Evolutionary conservation across 495 filamentous ascomycete species (phyloP), one percentile per base, ranked within the genome.

Genomic region (Talaromyces ruber): DNA sequence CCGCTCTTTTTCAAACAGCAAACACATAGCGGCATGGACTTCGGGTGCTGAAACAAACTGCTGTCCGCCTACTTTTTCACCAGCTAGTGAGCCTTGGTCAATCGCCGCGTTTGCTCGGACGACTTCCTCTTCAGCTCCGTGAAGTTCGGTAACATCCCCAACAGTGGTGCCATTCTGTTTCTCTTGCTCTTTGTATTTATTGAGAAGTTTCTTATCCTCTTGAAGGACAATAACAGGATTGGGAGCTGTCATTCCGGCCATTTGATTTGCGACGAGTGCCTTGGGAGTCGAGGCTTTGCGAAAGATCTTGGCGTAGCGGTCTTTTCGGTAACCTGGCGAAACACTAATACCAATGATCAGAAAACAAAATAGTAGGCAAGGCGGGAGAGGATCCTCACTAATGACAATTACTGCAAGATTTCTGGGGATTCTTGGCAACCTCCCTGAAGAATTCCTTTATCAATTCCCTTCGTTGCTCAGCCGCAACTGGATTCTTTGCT

Each of bases 271-370:
- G 9, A 84, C 82, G 66, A 81, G 84, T 5, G 90, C 83, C 71
- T 93, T 96, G 24, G 77, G 67, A 25, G 75, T 72, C 45, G 98
- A 73, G 5, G 88, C 80, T 68, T 91, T 93, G 66, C 92, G 86
- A 73, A 97, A 99, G 59, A 99, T 94, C 73, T 97, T 98, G 64
- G 88, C 86, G 69, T 82, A 92, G 26, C 86, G 82, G 64, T 98
- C 93, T 67, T 93, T 95, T 65, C 92, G 84, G 72, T 88, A 97
- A 5, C 72, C 76, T 21, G 92, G 91, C 24, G 89, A 88, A 37
- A 91, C 83, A 52, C 84, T 88, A 39, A 68, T 71, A 54, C n/a
- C 2, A 71, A 58, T 24, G 43, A 61, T 71, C 57, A 70, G 63
- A 54, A 39, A 64, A 25, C 26, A n/a, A 21, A 16, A 16, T 6